Percentiles rank a stretch among this genome's conserved stretches.
Conservation (phyloP, 352 stramenopile species). For the Globisporangium acanthophoron region DNA sequence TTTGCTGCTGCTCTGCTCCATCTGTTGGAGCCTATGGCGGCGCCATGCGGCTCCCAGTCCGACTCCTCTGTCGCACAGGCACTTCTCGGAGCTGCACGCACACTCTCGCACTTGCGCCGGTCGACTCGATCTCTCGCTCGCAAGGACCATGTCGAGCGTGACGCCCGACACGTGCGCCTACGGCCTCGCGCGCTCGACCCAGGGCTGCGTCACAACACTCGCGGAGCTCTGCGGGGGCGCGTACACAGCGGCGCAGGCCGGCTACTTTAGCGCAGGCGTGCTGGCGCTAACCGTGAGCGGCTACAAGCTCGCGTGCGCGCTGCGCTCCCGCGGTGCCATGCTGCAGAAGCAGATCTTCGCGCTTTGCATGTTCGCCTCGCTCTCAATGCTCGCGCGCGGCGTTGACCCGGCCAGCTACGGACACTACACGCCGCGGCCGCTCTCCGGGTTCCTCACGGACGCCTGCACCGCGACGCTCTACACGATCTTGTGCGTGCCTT, state of each 20-base stretch:
- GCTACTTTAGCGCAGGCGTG: constrained; percentile 37
- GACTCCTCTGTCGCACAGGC: too few relatives aligned
- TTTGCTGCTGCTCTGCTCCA: too few relatives aligned
- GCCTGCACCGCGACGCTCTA: constrained; percentile 56
- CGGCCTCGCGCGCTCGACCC: constrained; percentile 33
- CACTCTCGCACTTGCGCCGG: too few relatives aligned
- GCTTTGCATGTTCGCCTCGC: constrained; percentile 36
- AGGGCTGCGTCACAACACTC: constrained; percentile 36
- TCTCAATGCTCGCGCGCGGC: constrained; percentile 50
- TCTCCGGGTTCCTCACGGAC: constrained; percentile 43
- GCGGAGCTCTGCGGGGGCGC: constrained; percentile 22
- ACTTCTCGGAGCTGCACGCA: too few relatives aligned
- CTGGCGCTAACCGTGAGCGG: constrained; percentile 22
- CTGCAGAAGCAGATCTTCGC: constrained; percentile 51
- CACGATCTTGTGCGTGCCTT: constrained; percentile 42
- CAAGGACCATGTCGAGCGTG: constrained; percentile 18
- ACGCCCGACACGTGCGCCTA: constrained; percentile 47
- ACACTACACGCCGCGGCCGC: constrained; percentile 31
- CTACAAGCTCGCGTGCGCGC: constrained; percentile 39
- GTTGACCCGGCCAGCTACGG: constrained; percentile 50
- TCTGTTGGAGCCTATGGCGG: too few relatives aligned
- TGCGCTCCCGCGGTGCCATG: constrained; percentile 27
- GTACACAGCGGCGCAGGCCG: constrained; percentile 34
- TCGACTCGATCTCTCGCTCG: background rate
- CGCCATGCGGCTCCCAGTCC: too few relatives aligned